A percentile compares a stretch with the other conserved stretches of the same genome.
phyloP scores from a whole-genome alignment of 1,284 basidiomycete species.

The Ceraceosorus guamensis region DNA sequence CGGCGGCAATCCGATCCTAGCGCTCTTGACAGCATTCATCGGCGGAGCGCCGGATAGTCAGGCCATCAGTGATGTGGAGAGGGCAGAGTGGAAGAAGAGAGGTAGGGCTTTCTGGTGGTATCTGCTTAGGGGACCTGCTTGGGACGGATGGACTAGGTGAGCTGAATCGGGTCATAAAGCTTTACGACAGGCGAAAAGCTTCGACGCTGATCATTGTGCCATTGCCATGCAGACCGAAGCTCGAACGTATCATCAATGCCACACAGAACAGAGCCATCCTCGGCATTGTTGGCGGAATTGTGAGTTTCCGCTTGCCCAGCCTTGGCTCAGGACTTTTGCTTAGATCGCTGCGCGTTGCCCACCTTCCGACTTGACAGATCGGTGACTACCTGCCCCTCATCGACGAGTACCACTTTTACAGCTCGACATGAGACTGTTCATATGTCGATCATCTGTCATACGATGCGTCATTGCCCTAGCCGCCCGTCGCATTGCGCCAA shows the following conservation, averaged over 20 bases:
- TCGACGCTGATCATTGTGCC: too few relatives aligned
- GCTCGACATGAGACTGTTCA: conserved; percentile 19
- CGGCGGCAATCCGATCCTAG: conserved; percentile 36
- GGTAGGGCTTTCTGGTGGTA: conserved; percentile 78
- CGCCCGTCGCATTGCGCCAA: too few relatives aligned
- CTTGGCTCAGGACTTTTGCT: too few relatives aligned
- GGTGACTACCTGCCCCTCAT: conserved; percentile 92
- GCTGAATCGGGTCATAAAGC: too few relatives aligned
- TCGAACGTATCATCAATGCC: conserved; percentile 58
- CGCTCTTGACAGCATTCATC: conserved; percentile 26
- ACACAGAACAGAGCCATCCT: conserved; percentile 65
- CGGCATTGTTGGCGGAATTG: conserved; percentile 65
- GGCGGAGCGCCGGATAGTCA: conserved; percentile 21
- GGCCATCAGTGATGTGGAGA: conserved; percentile 47
- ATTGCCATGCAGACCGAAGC: conserved; percentile 61
- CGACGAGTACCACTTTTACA: conserved; percentile 84
- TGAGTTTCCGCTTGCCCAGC: too few relatives aligned
- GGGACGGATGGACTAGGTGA: conserved; percentile 74
- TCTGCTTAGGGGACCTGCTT: conserved; percentile 77
- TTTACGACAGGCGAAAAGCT: too few relatives aligned
- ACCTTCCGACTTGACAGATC: too few relatives aligned
- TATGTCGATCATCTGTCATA: background rate
- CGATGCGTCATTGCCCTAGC: too few relatives aligned
- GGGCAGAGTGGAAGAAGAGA: conserved; percentile 66
- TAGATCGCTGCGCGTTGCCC: too few relatives aligned